phyloP scores from a whole-genome alignment of 2,329 filamentous ascomycete species.

The Lojkania enalia region DNA sequence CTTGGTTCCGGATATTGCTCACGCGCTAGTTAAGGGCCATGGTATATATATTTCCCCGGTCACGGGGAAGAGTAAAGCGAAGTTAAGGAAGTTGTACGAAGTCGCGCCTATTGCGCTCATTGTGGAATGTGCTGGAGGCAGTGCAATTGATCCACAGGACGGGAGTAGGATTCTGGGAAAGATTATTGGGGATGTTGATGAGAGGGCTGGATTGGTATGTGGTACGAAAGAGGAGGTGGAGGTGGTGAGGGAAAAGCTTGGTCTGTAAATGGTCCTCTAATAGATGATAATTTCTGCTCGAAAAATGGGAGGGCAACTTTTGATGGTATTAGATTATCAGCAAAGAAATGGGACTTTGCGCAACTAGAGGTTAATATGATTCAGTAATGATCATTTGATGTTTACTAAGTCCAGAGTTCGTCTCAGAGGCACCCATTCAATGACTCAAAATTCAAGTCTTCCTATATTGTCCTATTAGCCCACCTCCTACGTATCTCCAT shows the following conservation, averaged over 20 bases:
- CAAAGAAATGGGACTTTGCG: too few species aligned
- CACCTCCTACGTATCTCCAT: too few species aligned
- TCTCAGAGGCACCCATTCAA: too few species aligned
- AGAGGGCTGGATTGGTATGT: conserved; percentile 37
- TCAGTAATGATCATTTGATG: too few species aligned
- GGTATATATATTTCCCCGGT: conserved; percentile 65
- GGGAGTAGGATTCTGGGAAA: conserved; percentile 27
- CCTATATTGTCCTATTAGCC: too few species aligned
- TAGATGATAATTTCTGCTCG: too few species aligned
- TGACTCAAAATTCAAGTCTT: too few species aligned
- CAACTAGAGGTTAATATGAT: too few species aligned
- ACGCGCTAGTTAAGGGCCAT: conserved; percentile 63
- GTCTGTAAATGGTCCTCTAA: too few species aligned
- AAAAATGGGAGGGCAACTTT: too few species aligned
- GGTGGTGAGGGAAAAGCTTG: background rate
- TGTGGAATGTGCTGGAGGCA: conserved; percentile 62
- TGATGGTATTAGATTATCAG: too few species aligned
- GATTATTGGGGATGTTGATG: conserved; percentile 31
- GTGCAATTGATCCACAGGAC: conserved; percentile 55
- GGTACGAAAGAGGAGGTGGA: conserved; percentile 36
- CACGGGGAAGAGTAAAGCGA: conserved; percentile 56
- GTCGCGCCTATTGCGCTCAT: conserved; percentile 63
- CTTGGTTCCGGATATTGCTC: conserved; percentile 63
- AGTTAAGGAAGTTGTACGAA: conserved; percentile 63
- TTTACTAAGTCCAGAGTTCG: too few species aligned